Base-by-base conservation (phyloP, 306 rosid genomes). In the apple (Malus domestica) region DNA sequence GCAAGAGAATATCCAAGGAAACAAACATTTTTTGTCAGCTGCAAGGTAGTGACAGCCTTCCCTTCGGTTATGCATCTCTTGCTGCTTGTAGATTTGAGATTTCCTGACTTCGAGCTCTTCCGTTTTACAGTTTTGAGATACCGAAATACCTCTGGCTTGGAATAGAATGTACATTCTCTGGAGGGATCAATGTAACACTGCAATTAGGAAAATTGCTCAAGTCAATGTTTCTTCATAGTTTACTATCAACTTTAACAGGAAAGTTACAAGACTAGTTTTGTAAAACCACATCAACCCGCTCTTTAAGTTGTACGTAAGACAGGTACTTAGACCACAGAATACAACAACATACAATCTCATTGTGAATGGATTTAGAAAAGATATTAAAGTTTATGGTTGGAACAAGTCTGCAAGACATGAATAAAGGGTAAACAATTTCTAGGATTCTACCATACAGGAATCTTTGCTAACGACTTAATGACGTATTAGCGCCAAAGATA, bases 61-160 rank as follows among this genome's bases (percentile, higher is more conserved):
- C 79, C 76, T 75, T 86, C 76, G 59, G 51, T 32, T 60, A 79
- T 81, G 83, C 81, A 29, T 70, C 46, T 77, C 55, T 65, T 75
- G 76, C 35, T 80, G 82, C 83, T 87, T 66, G 70, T 62, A 55
- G 80, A 67, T 72, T 86, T 86, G 66, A 87, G 89, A 73, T 87
- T 82, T 55, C 87, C 83, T 45, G 78, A 27, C 68, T 72, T 83
- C 81, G 71, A 29, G 74, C 15, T 74, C 72, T 65, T 79, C 77
- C 38, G 82, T 82, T 84, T 85, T 46, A 73, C 60, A 55, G 87
- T 79, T 72, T 84, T 85, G 63, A 94, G 96, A 75, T 91, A 84
- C 54, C 91, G 93, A 44, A 90, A 79, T 30, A 94, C 97, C 83
- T 87, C 90, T 46, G 93, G 93, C 79, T 90, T 94, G 78, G 98